A percentile compares a stretch with the other conserved stretches of the same genome.
phyloP scores from a whole-genome alignment of 2,329 filamentous ascomycete species.

The Clonostachys rosea region DNA sequence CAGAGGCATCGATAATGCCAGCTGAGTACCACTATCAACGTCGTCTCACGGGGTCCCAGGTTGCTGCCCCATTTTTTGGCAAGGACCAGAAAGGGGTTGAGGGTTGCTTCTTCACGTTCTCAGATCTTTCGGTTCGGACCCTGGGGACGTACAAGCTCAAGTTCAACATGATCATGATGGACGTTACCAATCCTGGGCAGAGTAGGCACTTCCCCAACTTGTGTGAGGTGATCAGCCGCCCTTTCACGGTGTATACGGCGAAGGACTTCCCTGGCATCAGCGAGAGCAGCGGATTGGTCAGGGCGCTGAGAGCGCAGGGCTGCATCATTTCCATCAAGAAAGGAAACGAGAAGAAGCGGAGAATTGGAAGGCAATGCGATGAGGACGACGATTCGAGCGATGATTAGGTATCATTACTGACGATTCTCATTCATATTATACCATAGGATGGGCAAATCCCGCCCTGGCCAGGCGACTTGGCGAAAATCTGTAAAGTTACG shows the following conservation, averaged over 20 bases:
- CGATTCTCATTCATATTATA: too few relatives aligned
- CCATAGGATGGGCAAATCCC: too few relatives aligned
- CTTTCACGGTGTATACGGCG: conserved; percentile 77
- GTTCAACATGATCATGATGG: conserved; percentile 69
- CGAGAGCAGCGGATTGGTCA: conserved; percentile 69
- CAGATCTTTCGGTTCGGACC: conserved; percentile 74
- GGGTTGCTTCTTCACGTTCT: conserved; percentile 83
- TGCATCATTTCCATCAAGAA: conserved; percentile 85
- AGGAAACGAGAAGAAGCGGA: conserved; percentile 61
- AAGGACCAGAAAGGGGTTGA: conserved; percentile 68
- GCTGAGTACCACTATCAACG: conserved; percentile 69
- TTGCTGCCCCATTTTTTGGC: conserved; percentile 72
- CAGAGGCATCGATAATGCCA: conserved; percentile 68
- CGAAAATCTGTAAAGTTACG: too few relatives aligned
- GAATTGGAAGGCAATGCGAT: conserved; percentile 6
- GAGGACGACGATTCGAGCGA: conserved; percentile 15
- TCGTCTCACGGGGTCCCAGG: conserved; percentile 74
- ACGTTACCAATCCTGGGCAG: conserved; percentile 49
- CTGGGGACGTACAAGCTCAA: conserved; percentile 71
- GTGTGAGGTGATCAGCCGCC: conserved; percentile 55
- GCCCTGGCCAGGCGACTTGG: too few relatives aligned
- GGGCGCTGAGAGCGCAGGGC: conserved; percentile 71
- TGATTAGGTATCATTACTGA: conserved; percentile 18
- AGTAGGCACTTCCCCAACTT: conserved; percentile 40
- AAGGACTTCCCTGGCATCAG: conserved; percentile 86